These are phyloP conservation scores for Colletotrichum horii DNA, from an alignment of 2,329 filamentous ascomycete genomes.

Conservation along the genomic window DNA sequence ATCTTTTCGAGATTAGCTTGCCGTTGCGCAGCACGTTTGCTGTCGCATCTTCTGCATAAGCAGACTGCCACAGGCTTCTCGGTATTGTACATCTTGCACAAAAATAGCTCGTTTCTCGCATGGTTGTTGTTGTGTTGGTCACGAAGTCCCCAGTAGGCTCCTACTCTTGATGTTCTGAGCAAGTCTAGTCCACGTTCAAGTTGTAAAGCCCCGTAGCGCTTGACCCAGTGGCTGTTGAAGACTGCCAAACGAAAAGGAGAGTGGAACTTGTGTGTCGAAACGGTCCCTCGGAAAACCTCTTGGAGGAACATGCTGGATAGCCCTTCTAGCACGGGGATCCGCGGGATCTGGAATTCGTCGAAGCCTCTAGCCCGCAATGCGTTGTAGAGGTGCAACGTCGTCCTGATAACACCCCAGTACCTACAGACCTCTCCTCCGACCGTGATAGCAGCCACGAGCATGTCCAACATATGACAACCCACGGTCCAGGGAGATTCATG, in stretches of 20 bases:
- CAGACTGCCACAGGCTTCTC: neutral
- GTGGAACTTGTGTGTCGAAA: neutral
- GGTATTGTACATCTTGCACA: neutral
- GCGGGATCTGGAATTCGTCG: neutral
- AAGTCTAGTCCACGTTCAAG: neutral
- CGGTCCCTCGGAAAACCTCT: neutral
- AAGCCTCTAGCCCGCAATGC: neutral
- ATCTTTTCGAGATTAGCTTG: accelerated
- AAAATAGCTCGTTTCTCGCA: accelerated
- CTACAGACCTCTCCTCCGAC: neutral
- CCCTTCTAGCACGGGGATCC: neutral
- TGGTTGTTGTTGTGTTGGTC: neutral
- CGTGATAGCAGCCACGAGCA: neutral
- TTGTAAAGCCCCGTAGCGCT: accelerated
- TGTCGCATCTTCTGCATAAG: neutral
- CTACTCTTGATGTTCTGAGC: neutral
- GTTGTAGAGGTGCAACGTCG: neutral
- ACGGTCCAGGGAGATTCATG: neutral
- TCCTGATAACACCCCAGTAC: neutral
- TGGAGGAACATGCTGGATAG: neutral
- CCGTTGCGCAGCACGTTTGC: neutral
- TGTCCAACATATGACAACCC: neutral
- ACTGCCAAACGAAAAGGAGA: neutral
- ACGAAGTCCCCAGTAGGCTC: neutral
- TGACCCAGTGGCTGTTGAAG: neutral